Conservation (phyloP, 495 filamentous ascomycete species). For the Parachaetomium inaequale region DNA sequence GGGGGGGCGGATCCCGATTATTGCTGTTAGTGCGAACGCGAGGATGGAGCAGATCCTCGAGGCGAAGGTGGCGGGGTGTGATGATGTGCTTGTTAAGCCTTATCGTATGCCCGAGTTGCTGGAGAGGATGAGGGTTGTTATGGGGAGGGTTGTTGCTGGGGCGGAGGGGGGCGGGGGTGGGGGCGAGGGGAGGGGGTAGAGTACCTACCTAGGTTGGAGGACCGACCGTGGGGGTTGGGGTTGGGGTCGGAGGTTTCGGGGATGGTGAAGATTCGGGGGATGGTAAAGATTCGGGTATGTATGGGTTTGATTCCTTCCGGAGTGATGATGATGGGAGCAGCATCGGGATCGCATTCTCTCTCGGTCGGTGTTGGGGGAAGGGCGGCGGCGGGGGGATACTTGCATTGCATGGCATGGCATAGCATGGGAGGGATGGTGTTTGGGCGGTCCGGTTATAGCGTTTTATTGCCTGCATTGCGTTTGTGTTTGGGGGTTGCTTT, state of each 20-base stretch:
- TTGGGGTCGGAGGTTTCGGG: no score
- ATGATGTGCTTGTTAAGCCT: conserved; percentile 47
- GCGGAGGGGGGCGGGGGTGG: background rate
- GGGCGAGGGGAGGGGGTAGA: background rate
- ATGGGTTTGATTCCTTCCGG: no score
- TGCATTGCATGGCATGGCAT: conserved; percentile 10
- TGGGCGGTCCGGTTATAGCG: background rate
- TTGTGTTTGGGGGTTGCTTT: background rate
- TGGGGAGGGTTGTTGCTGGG: conserved; percentile 48
- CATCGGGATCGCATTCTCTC: background rate
- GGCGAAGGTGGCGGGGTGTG: conserved; percentile 59
- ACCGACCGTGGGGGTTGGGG: no score
- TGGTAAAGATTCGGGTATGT: no score
- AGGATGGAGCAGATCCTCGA: conserved; percentile 62
- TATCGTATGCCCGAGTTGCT: conserved; percentile 46
- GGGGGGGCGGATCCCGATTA: conserved; percentile 61
- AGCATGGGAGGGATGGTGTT: no score
- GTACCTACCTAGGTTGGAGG: background rate
- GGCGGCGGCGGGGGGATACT: background rate
- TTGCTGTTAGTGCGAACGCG: conserved; percentile 77
- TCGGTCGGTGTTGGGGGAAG: background rate
- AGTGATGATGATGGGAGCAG: background rate
- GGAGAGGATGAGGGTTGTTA: conserved; percentile 48
- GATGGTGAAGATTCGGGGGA: no score
- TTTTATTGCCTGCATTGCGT: background rate